Conservation (phyloP, 805 yeast species). For the Suhomyces emberorum region DNA sequence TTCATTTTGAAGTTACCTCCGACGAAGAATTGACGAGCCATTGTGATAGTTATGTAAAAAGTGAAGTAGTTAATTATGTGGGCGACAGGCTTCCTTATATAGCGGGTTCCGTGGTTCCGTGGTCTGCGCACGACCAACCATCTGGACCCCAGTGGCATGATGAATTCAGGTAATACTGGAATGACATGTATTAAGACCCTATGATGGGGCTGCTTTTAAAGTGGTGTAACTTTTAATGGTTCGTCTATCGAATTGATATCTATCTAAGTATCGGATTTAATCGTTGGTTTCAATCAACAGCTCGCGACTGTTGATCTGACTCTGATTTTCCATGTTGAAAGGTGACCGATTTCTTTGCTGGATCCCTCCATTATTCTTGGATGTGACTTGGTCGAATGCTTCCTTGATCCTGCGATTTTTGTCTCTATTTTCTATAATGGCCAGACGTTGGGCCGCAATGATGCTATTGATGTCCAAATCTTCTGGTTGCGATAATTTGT, state of each 20-base stretch:
- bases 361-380: constrained; percentile 1
- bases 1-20: constrained; percentile 99
- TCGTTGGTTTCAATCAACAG: not conserved
- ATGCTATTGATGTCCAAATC: constrained; percentile 39
- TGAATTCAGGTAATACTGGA: too few species aligned
- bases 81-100: not conserved
- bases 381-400: constrained; percentile 24
- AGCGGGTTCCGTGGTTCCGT: not conserved
- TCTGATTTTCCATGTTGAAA: constrained; percentile 26
- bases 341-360: not conserved
- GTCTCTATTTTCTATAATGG: constrained; percentile 34
- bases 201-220: too few species aligned
- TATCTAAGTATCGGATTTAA: too few species aligned
- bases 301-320: constrained; percentile 19
- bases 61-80: not conserved
- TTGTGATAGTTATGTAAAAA: constrained; percentile 10
- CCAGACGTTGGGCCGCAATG: constrained; percentile 36
- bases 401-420: constrained; percentile 44
- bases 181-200: too few species aligned
- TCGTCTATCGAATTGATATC: too few species aligned
- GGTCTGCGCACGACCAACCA: not conserved
- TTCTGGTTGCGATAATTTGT: constrained; percentile 28
- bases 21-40: constrained; percentile 92
- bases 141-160: too few species aligned
- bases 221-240: too few species aligned